Percentiles rank a stretch among this genome's conserved stretches.
phyloP scores from a whole-genome alignment of 163 green algal genomes.

The Chlorella variabilis region DNA sequence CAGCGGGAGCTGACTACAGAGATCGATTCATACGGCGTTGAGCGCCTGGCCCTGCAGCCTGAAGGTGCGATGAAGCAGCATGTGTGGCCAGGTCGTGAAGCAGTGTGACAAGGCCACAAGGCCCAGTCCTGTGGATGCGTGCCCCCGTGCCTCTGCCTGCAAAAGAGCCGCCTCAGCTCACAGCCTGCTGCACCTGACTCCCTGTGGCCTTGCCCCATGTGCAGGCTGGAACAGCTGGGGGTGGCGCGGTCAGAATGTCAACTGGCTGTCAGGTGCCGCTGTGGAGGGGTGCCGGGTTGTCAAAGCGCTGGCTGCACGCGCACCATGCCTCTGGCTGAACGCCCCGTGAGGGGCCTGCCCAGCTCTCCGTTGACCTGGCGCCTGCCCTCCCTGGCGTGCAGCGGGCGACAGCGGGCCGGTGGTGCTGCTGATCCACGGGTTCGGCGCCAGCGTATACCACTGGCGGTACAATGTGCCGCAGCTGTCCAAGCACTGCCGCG shows the following conservation, averaged over 20 bases:
- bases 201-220: neutral
- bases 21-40: slow-evolving; percentile 7
- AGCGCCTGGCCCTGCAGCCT: slow-evolving; percentile 37
- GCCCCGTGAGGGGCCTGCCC: too few species aligned
- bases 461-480: slow-evolving; percentile 77
- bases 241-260: slow-evolving; percentile 56
- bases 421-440: slow-evolving; percentile 75
- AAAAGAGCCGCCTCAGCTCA: neutral
- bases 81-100: too few species aligned
- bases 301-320: too few species aligned
- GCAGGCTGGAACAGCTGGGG: slow-evolving; percentile 63
- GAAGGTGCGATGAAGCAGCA: slow-evolving; percentile 25
- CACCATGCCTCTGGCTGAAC: too few species aligned
- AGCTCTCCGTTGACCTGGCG: neutral
- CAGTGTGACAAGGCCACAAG: too few species aligned
- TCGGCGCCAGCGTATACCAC: slow-evolving; percentile 66
- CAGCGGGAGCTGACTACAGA: neutral
- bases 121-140: too few species aligned
- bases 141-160: too few species aligned
- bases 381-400: neutral
- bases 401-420: slow-evolving; percentile 4
- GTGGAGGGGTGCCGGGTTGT: neutral
- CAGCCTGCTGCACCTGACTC: neutral
- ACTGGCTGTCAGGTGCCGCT: slow-evolving; percentile 51
- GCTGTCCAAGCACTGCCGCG: slow-evolving; percentile 59